A percentile compares a stretch with the other conserved stretches of the same genome.
Conservation (phyloP, 768 basidiomycete species). For the Cantharellus cinnabarinus region DNA sequence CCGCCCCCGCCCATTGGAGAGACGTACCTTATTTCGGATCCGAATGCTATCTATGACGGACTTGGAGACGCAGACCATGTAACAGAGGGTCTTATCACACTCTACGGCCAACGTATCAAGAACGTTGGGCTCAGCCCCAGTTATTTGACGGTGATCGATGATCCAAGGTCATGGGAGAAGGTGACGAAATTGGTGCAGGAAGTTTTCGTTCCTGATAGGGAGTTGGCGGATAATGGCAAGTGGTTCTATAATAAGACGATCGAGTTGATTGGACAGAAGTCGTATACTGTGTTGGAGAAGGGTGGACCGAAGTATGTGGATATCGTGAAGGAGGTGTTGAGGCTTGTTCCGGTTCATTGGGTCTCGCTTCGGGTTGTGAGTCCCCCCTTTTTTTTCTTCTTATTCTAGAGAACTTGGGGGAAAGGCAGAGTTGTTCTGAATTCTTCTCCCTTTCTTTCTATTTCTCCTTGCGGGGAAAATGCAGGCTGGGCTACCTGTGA, state of each 20-base stretch:
- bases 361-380: conserved; percentile 29
- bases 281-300: conserved; percentile 17
- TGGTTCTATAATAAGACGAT: conserved; percentile 13
- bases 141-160: background rate
- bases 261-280: conserved; percentile 14
- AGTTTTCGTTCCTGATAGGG: conserved; percentile 7
- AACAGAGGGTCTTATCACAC: background rate
- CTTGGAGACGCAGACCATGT: background rate
- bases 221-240: background rate
- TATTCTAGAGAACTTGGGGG: background rate
- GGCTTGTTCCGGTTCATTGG: conserved; percentile 41
- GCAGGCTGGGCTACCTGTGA: conserved; percentile 4
- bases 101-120: background rate
- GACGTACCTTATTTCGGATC: conserved; percentile 14
- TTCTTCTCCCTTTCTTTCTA: too few species aligned
- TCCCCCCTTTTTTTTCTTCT: background rate
- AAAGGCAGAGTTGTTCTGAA: background rate
- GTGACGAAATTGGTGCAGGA: conserved; percentile 5
- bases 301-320: conserved; percentile 24
- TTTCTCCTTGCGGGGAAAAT: background rate
- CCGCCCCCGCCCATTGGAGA: conserved; percentile 23
- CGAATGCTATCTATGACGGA: conserved; percentile 10
- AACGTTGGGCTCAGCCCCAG: background rate
- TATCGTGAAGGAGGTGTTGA: conserved; percentile 47
- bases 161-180: background rate